Percentiles rank a stretch among this genome's conserved stretches.
Evolutionary conservation across 2,329 filamentous ascomycete genomes (phyloP).

Genomic region (Xylaria multiplex): DNA sequence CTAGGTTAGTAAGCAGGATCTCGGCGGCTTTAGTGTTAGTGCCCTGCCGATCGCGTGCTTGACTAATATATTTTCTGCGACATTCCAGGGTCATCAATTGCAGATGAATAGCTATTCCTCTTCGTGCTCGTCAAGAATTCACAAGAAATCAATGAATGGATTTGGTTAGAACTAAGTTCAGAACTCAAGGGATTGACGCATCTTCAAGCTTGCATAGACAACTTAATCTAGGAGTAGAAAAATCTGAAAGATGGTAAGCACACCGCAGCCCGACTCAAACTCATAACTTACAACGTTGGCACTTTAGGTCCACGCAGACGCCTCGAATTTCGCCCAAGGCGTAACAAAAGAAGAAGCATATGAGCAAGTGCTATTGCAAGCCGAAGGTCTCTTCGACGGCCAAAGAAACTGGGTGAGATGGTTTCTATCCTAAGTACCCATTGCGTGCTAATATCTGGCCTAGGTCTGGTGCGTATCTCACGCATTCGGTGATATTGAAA

Average conservation of each 20-base stretch:
- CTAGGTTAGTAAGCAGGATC: too few species aligned
- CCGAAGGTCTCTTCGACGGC: conserved; percentile 73
- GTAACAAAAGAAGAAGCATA: conserved; percentile 79
- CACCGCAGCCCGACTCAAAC: neutral
- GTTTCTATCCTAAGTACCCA: neutral
- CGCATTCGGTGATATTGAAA: too few species aligned
- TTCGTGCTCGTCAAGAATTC: neutral
- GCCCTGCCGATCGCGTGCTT: conserved; percentile 11
- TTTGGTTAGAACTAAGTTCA: neutral
- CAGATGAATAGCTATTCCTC: neutral
- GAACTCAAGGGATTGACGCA: neutral
- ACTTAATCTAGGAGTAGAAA: neutral
- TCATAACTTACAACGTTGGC: conserved; percentile 7
- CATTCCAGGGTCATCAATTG: neutral
- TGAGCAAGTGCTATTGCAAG: conserved; percentile 76
- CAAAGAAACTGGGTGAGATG: conserved; percentile 80
- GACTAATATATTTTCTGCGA: conserved; percentile 14
- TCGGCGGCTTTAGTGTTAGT: too few species aligned
- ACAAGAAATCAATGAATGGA: neutral
- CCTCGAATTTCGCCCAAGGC: conserved; percentile 75
- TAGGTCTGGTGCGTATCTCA: conserved; percentile 54
- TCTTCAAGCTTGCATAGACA: neutral
- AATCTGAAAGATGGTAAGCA: conserved; percentile 24
- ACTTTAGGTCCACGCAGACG: conserved; percentile 77
- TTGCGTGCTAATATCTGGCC: neutral